Base-by-base conservation (phyloP, 768 basidiomycete genomes). In the Panaeolus cyanescens region DNA sequence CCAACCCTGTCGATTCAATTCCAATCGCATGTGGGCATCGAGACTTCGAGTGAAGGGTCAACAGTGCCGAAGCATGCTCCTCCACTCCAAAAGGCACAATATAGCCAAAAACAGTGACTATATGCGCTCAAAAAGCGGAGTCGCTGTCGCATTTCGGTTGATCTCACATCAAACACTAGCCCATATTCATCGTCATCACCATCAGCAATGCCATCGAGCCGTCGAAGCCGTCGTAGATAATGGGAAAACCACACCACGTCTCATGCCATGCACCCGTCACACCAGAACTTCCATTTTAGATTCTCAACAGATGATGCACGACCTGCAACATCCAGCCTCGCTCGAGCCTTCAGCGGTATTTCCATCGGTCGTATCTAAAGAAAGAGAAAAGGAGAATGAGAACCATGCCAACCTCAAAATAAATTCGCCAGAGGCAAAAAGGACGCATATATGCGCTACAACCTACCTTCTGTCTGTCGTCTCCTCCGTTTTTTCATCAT, bases 401-500 rank as follows among this genome's bases (percentile, higher is more conserved):
- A 33, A 45, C 19, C 25, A 64, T 20, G 20, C 13, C n/a, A 59
- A 55, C 28, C 5, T 12, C 19, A 32, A 60, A 28, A 30, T 28
- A 50, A 28, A 28, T 50, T 4, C n/a, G 5, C 45, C 25, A 50
- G 15, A n/a, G 45, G 45, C 45, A 15, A 50, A 50, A 50, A 50
- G 30, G 17, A 22, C 20, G 33, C 28, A 45, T 3, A 58, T 3
- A 20, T 15, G 37, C 20, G 19, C 20, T 31, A 30, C 34, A 53
- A 61, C 74, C 69, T 50, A 76, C 77, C 72, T 64, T 50, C 45
- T 13, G 73, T 71, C 15, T 61, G 65, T 33, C 70, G 70, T 32
- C 73, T 69, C 54, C 65, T 68, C 57, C 77, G 80, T 71, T 86
- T 88, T 74, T 91, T 90, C 75, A 84, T 85, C 36, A 81, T 69